These are phyloP conservation scores for Aspergillus ochraceus DNA, from an alignment of 2,329 filamentous ascomycete genomes.

Conservation along the genomic window DNA sequence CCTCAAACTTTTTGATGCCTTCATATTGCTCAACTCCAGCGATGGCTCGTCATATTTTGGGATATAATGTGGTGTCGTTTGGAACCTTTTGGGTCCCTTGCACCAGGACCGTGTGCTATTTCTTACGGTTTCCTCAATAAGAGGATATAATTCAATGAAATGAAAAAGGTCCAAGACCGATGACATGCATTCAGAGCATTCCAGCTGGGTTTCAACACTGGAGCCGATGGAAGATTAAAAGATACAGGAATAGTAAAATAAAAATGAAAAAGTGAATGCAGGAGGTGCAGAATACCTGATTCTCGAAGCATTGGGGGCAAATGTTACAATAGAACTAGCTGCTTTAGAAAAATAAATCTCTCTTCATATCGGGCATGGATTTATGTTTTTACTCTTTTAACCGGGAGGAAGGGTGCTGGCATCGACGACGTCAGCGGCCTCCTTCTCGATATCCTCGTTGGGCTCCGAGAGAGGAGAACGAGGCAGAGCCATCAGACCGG, in stretches of 20 bases:
- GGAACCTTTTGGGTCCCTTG: not conserved
- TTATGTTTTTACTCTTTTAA: slow-evolving; percentile 62
- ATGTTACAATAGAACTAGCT: slow-evolving; percentile 15
- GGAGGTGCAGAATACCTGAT: not conserved
- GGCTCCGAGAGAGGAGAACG: slow-evolving; percentile 81
- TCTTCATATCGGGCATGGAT: slow-evolving; percentile 12
- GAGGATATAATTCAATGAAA: too few species aligned
- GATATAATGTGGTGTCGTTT: not conserved
- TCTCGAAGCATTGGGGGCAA: not conserved
- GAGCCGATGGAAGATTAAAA: not conserved
- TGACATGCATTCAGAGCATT: not conserved
- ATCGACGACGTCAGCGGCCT: slow-evolving; percentile 92
- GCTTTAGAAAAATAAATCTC: slow-evolving; percentile 18
- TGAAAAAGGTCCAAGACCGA: not conserved
- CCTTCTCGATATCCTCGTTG: slow-evolving; percentile 74
- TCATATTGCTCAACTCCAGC: not conserved
- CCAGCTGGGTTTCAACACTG: not conserved
- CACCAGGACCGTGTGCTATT: not conserved
- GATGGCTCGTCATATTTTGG: not conserved
- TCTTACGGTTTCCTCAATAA: not conserved
- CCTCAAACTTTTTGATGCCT: not conserved
- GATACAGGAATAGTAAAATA: not conserved
- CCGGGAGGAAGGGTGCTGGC: slow-evolving; percentile 90
- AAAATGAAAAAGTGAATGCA: slow-evolving; percentile 2
- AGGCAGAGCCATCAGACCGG: slow-evolving; percentile 94